A percentile compares a stretch with the other conserved stretches of the same genome.
Evolutionary conservation across 331 rosid species (phyloP).

Genomic region (Dryas integrifolia): DNA sequence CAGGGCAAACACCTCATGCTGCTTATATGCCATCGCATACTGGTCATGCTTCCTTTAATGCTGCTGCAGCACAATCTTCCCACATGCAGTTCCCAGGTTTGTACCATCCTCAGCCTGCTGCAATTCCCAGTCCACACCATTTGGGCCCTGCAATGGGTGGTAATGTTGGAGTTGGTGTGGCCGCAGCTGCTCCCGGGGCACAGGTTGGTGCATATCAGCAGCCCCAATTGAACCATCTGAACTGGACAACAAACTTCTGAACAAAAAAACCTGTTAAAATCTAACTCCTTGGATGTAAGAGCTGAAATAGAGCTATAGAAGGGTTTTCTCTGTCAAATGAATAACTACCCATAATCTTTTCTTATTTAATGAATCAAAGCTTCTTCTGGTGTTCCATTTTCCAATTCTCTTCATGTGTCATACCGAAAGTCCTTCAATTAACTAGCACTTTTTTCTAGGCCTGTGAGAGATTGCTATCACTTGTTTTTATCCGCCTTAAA

Average conservation of each 20-base stretch:
- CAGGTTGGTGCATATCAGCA: slow-evolving; percentile 96
- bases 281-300: slow-evolving; percentile 59
- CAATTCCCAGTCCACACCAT: slow-evolving; percentile 75
- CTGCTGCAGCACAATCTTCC: slow-evolving; percentile 90
- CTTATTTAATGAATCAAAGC: slow-evolving; percentile 39
- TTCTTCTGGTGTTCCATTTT: slow-evolving; percentile 37
- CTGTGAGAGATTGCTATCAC: no score
- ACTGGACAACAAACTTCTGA: slow-evolving; percentile 91
- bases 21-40: slow-evolving; percentile 82
- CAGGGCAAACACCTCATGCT: slow-evolving; percentile 85
- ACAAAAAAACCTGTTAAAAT: slow-evolving; percentile 24
- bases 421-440: neutral
- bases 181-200: slow-evolving; percentile 79
- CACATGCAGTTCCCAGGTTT: slow-evolving; percentile 95
- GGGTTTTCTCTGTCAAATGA: slow-evolving; percentile 52
- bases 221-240: slow-evolving; percentile 76
- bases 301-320: slow-evolving; percentile 59
- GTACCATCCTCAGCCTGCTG: slow-evolving; percentile 82
- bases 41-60: slow-evolving; percentile 71
- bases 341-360: slow-evolving; percentile 32
- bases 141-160: slow-evolving; percentile 79
- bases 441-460: no score
- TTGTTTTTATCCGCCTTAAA: no score
- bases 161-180: slow-evolving; percentile 83
- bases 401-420: slow-evolving; percentile 22